Evolutionary conservation across 2,329 filamentous ascomycete genomes (phyloP), one percentile per base, ranked within the genome.

Genomic region (Verticillium nubilum): DNA sequence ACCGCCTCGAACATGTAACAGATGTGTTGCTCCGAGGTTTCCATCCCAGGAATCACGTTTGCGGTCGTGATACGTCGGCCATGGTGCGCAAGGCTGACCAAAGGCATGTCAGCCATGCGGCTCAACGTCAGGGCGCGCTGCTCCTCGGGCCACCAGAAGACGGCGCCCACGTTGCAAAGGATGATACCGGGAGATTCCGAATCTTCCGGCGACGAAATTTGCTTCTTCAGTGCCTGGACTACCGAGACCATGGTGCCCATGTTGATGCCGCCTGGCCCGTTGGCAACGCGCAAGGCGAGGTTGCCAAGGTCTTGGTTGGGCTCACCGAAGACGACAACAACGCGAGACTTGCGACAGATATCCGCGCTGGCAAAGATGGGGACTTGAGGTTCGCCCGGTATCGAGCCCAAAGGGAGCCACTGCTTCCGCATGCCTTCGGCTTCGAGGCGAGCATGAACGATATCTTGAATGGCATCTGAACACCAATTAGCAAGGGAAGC

Each of bases 271-370:
- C 88, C 85, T 2, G 77, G 74, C 0, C 85, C 82, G 60, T 85
- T 82, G 42, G 88, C 73, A 12, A 87, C 78, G 23, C 92, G 85
- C 65, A 90, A 87, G 0, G 91, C 86, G 63, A 93, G 81, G 33
- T 94, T 74, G 0, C 91, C 92, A 0, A 96, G 80, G 58, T 94
- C 87, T 67, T 94, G 88, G 2, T 70, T 70, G 1, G 83, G 76
- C 66, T 95, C 88, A 59, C 91, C 91, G 66, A 96, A 83, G 57
- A 96, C 74, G 53, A 97, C 73, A 25, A 96, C 77, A 17, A 96
- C 75, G 47, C 89, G 87, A 54, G 81, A 78, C 59, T 84, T 83
- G 10, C 70, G 71, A 25, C 72, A 66, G 3, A 95, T 71, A 61
- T 86, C 78, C 6, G 75, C 64, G 7, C 73, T 79, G 31, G 59